Base-by-base conservation (phyloP, 106 monocot species). In the Allium cepa region DNA sequence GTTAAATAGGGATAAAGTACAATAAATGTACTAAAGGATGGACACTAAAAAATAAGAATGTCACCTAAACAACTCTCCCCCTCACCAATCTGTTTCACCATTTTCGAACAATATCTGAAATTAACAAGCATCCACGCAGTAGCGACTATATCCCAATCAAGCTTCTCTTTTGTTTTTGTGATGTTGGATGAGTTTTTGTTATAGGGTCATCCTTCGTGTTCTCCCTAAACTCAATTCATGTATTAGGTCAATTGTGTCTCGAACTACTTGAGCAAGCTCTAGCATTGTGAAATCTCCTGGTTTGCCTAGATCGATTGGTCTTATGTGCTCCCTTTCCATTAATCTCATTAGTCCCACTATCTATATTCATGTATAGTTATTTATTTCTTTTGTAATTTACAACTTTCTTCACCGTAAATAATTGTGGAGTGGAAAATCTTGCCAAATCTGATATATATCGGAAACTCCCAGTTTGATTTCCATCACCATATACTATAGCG, bases 301-400 rank as follows among this genome's bases (percentile, higher is more conserved):
- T 63, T 89, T 89, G 56, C 94, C 72, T 83, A 94, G 90, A 69
- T 79, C 79, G 47, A 94, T 94, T 26, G 65, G 69, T 0, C 89
- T 90, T 63, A 82, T 84, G 9, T 89, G 87, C 61, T 94, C 94
- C 0, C 91, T 85, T 70, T 91, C 95, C 95, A 94, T 94, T 17
- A 94, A 56, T 26, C 79, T 52, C 75, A 90, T 90, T 62, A 94
- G 75, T 46, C 90, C 90, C 15, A 82, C 85, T 8, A 90, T 83
- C 87, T 87, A 56, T 13, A 9, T 11, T 51, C 9, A 51, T 50
- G 0, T 22, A 51, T 2, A 51, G 8, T 47, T 48, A 48, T 6
- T 8, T 9, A 47, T 47, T 7, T 2, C 3, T 48, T 64, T 64
- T 47, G 8, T 47, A 7, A 8, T 15, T 48, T 64, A 47, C 48